Conservation (phyloP, 768 basidiomycete species). For the Paxillus rubicundulus region DNA sequence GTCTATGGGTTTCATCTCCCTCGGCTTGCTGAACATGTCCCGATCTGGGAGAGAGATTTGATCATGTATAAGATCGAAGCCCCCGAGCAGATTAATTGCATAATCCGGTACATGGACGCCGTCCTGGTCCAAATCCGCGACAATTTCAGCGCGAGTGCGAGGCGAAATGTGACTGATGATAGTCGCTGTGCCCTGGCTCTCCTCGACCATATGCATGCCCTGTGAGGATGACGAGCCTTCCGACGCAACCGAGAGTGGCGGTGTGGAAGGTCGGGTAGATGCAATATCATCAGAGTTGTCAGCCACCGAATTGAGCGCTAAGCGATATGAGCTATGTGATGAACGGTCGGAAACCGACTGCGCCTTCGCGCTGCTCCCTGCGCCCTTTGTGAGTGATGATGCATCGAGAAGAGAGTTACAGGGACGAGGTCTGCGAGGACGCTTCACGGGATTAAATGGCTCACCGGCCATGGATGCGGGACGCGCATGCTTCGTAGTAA, state of each 20-base stretch:
- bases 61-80: constrained; percentile 38
- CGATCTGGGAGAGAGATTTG: constrained; percentile 33
- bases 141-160: constrained; percentile 38
- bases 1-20: constrained; percentile 29
- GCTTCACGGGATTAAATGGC: constrained; percentile 28
- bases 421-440: constrained; percentile 24
- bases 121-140: constrained; percentile 33
- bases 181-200: constrained; percentile 32
- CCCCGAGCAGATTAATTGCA: constrained; percentile 42
- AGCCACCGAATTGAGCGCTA: constrained; percentile 14
- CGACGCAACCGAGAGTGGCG: constrained; percentile 28
- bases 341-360: constrained; percentile 18
- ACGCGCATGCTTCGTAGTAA: constrained; percentile 26
- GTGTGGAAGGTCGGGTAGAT: constrained; percentile 29
- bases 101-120: constrained; percentile 43
- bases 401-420: constrained; percentile 16
- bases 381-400: constrained; percentile 13
- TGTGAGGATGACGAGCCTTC: constrained; percentile 24
- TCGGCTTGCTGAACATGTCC: constrained; percentile 28
- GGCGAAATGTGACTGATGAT: constrained; percentile 34
- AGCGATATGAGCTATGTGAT: constrained; percentile 21
- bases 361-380: constrained; percentile 16
- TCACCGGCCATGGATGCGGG: constrained; percentile 27
- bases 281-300: constrained; percentile 22
- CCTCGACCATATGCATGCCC: constrained; percentile 16